phyloP scores from a whole-genome alignment of 306 rosid species.

The Arachis stenosperma region DNA sequence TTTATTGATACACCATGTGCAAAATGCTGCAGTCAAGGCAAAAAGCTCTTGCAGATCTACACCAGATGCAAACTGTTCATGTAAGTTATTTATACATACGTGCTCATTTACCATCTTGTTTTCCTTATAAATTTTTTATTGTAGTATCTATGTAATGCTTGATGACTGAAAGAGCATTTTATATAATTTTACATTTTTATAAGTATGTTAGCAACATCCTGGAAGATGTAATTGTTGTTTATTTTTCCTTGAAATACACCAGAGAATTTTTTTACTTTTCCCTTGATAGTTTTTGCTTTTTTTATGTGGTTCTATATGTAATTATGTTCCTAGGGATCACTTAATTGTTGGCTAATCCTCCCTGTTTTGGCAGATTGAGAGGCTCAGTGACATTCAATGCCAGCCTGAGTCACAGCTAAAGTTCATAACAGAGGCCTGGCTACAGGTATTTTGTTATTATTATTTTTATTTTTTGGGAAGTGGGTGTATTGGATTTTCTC shows the following conservation, averaged over 20 bases:
- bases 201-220: conserved; percentile 22
- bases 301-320: not conserved
- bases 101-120: not conserved
- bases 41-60: conserved; percentile 87
- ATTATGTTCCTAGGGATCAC: conserved; percentile 17
- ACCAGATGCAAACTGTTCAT: conserved; percentile 84
- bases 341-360: conserved; percentile 23
- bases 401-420: conserved; percentile 96
- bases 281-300: not conserved
- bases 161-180: conserved; percentile 14
- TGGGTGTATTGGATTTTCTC: conserved; percentile 22
- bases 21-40: conserved; percentile 80
- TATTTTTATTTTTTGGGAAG: conserved; percentile 3
- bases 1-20: conserved; percentile 23
- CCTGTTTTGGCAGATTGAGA: conserved; percentile 67
- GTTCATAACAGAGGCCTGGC: conserved; percentile 97
- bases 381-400: conserved; percentile 87
- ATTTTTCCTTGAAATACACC: conserved; percentile 10
- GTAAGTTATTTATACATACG: conserved; percentile 50
- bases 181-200: not conserved
- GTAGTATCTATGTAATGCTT: conserved; percentile 8
- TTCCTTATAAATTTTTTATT: not conserved
- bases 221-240: not conserved
- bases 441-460: conserved; percentile 57
- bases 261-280: not conserved